A percentile compares a stretch with the other conserved stretches of the same genome.
phyloP scores from a whole-genome alignment of 2,329 filamentous ascomycete genomes.

The Colletotrichum eleusines region DNA sequence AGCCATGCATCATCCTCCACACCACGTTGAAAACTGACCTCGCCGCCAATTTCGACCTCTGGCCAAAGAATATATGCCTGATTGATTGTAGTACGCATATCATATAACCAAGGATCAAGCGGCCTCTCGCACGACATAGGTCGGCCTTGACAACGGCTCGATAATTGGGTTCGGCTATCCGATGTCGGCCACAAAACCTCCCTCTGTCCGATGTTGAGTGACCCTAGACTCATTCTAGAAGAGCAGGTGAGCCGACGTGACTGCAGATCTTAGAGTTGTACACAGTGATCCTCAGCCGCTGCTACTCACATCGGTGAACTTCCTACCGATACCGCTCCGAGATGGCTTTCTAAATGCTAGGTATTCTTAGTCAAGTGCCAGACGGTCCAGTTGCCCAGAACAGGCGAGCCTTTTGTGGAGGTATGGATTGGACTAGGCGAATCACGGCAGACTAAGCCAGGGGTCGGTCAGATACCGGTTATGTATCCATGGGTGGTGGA shows the following conservation, averaged over 20 bases:
- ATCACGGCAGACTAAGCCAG: slow-evolving; percentile 23
- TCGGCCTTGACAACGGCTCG: background rate
- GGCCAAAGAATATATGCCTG: background rate
- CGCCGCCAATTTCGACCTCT: background rate
- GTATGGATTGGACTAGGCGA: slow-evolving; percentile 25
- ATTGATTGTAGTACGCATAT: too few species aligned
- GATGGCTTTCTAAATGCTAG: slow-evolving; percentile 1
- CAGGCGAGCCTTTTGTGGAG: slow-evolving; percentile 24
- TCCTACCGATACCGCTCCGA: slow-evolving; percentile 34
- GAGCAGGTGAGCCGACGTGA: background rate
- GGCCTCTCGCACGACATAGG: background rate
- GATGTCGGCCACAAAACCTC: background rate
- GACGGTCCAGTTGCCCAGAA: slow-evolving; percentile 17
- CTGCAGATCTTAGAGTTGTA: background rate
- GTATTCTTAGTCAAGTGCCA: slow-evolving; percentile 4
- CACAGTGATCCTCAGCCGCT: background rate
- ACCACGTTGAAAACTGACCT: too few species aligned
- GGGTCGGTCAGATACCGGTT: slow-evolving; percentile 20
- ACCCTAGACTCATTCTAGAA: background rate
- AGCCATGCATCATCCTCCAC: slow-evolving; percentile 15
- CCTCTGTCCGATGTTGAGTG: background rate
- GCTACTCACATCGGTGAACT: too few species aligned
- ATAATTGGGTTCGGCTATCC: background rate
- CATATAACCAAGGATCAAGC: background rate
- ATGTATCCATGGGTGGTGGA: slow-evolving; percentile 32